Base-by-base conservation (phyloP, 371 early-diverging fungal genomes). In the Quaeritorhiza haematococci region DNA sequence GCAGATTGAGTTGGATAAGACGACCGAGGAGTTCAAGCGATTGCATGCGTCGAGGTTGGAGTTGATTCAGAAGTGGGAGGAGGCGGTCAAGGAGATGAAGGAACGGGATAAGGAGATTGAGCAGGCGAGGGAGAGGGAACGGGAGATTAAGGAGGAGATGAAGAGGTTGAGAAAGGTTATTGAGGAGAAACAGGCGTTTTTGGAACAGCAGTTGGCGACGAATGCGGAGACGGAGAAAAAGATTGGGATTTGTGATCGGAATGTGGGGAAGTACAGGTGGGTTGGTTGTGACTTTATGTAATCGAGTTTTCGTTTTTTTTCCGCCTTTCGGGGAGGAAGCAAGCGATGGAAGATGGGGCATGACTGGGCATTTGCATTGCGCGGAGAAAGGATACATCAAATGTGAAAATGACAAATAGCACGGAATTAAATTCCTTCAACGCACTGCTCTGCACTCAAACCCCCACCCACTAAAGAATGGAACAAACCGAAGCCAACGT, bases 1-100 rank as follows among this genome's bases (percentile, higher is more conserved):
- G 15, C 82, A 79, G 41, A 74, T 78, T 21, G 82, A 81, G 56
- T 59, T 81, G 33, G 79, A 75, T 38, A 67, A 72, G 47, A 70
- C 77, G 5, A 72, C 79, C 6, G 74, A 71, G 43, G 69, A 62
- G 21, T 79, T 81, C 62, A 71, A 72, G 41, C 43, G 58, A 44
- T 56, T 78, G 38, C 78, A 81, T 51, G 50, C 66, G 15, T 79
- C 79, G 63, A 62, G 82, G 17, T 74, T 75, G 53, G 71, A 75
- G 15, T 54, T 81, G 33, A 73, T 81, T 19, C 41, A 61, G 32
- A 74, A 77, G 44, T 81, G 82, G 82, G 76, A 81, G 51, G 50
- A 46, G 2, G 69, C 76, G 3, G 68, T 81, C 29, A 49, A 60
- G 7, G 64, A 53, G 7, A 73, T 79, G 75, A 60, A 66, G 47